A percentile compares a stretch with the other conserved stretches of the same genome.
Conservation (phyloP, 176 grass and related monocot species). For the Avena atlantica region DNA sequence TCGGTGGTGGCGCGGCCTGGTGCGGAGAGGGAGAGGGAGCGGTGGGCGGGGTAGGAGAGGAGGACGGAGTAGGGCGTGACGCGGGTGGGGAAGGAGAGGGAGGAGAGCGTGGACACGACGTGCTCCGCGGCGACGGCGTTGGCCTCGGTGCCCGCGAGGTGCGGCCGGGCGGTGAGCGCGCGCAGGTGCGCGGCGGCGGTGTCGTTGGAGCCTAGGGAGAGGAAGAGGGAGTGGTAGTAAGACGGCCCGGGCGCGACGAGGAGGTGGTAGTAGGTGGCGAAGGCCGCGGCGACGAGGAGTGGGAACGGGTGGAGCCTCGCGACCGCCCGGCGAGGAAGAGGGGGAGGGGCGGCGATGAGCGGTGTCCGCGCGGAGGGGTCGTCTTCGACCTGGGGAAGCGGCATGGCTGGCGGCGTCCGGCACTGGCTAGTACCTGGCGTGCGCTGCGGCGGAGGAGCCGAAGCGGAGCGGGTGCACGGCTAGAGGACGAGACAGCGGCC, state of each 20-base stretch:
- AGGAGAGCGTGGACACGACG: slow-evolving; percentile 45
- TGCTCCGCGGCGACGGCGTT: slow-evolving; percentile 55
- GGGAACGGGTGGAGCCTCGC: slow-evolving; percentile 40
- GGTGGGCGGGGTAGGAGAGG: slow-evolving; percentile 66
- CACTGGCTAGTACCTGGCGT: not conserved
- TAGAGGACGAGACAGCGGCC: not conserved
- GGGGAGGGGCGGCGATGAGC: slow-evolving; percentile 18
- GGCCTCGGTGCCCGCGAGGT: slow-evolving; percentile 64
- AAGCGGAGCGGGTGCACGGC: not conserved
- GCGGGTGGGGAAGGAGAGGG: slow-evolving; percentile 57
- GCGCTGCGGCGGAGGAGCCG: slow-evolving; percentile 7
- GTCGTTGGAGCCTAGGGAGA: slow-evolving; percentile 80
- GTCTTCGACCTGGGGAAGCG: not conserved
- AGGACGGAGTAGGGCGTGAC: slow-evolving; percentile 73
- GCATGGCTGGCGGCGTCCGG: slow-evolving; percentile 15
- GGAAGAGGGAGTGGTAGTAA: slow-evolving; percentile 73
- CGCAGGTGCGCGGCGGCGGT: slow-evolving; percentile 74
- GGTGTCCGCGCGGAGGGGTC: not conserved
- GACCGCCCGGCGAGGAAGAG: slow-evolving; percentile 10
- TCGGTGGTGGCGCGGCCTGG: slow-evolving; percentile 17
- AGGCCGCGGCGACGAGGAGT: slow-evolving; percentile 34
- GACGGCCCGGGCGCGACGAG: slow-evolving; percentile 32
- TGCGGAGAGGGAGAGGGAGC: slow-evolving; percentile 68
- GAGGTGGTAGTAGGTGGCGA: slow-evolving; percentile 44
- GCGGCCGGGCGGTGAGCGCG: slow-evolving; percentile 73